Percentiles rank a stretch among this genome's conserved stretches.
Evolutionary conservation across 805 yeast genomes (phyloP).

Genomic region (Candida bentonensis): DNA sequence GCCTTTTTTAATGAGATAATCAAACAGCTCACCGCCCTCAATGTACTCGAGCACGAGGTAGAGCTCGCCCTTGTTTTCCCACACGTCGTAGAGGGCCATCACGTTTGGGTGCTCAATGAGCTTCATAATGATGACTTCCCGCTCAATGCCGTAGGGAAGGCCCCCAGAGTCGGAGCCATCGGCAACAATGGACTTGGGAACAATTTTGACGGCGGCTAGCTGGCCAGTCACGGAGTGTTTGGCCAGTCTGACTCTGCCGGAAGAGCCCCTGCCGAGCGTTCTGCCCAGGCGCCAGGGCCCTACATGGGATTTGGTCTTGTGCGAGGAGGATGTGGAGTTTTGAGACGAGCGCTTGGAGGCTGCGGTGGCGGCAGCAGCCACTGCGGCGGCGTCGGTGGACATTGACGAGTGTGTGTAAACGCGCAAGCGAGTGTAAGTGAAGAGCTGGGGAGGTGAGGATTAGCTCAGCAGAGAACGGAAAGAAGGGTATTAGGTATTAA

Average conservation of each 20-base stretch:
- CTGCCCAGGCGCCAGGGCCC: constrained; percentile 97
- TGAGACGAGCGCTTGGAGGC: constrained; percentile 32
- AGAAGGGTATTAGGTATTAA: no score
- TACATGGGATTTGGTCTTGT: constrained; percentile 43
- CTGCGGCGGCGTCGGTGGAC: background rate
- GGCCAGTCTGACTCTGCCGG: constrained; percentile 89
- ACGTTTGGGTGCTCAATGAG: constrained; percentile 87
- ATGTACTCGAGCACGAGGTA: constrained; percentile 89
- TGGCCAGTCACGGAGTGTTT: constrained; percentile 73
- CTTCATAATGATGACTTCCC: constrained; percentile 96
- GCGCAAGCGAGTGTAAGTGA: no score
- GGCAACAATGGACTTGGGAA: constrained; percentile 55
- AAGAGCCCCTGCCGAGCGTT: constrained; percentile 91
- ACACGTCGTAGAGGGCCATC: constrained; percentile 86
- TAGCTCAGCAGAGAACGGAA: no score
- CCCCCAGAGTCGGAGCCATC: constrained; percentile 34
- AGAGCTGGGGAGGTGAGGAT: no score
- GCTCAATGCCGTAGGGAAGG: constrained; percentile 87
- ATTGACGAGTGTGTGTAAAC: no score
- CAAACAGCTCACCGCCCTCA: constrained; percentile 95
- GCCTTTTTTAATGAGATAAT: constrained; percentile 78
- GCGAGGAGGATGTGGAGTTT: constrained; percentile 24
- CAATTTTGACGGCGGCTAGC: constrained; percentile 92
- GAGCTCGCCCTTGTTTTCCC: constrained; percentile 91
- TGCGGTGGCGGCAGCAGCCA: constrained; percentile 23